Conservation (phyloP, 1,284 basidiomycete species). For the Marasmius tenuissimus region DNA sequence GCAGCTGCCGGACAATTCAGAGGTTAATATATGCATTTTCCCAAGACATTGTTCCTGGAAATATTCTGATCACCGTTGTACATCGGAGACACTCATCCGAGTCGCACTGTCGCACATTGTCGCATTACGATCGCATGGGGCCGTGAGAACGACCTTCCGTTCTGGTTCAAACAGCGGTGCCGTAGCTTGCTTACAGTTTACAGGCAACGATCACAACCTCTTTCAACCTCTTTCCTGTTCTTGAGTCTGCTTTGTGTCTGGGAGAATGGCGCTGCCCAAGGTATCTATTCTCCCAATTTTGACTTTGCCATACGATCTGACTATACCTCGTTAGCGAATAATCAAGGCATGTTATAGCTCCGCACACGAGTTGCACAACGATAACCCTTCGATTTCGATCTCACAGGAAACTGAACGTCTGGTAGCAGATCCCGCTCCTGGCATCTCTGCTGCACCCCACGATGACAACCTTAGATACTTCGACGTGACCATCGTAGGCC, state of each 20-base stretch:
- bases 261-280: conserved; percentile 3
- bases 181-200: background rate
- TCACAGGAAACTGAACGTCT: conserved; percentile 94
- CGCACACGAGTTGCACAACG: background rate
- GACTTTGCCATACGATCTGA: background rate
- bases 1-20: background rate
- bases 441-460: conserved; percentile 91
- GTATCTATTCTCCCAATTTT: background rate
- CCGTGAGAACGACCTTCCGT: background rate
- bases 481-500: conserved; percentile 95
- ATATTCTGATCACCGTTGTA: too few species aligned
- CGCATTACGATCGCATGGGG: too few species aligned
- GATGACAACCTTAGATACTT: conserved; percentile 99
- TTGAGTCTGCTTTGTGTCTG: background rate
- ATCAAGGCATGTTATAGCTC: conserved; percentile 9
- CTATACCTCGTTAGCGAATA: conserved; percentile 10
- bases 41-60: background rate
- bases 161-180: background rate
- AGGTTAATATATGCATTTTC: background rate
- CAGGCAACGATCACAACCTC: background rate
- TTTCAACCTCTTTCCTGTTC: background rate
- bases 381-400: background rate
- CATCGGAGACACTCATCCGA: too few species aligned
- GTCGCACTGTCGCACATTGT: too few species aligned
- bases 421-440: conserved; percentile 93